Percentiles rank a stretch among this genome's conserved stretches.
Conservation (phyloP, 352 stramenopile species). For the Peronospora destructor region DNA sequence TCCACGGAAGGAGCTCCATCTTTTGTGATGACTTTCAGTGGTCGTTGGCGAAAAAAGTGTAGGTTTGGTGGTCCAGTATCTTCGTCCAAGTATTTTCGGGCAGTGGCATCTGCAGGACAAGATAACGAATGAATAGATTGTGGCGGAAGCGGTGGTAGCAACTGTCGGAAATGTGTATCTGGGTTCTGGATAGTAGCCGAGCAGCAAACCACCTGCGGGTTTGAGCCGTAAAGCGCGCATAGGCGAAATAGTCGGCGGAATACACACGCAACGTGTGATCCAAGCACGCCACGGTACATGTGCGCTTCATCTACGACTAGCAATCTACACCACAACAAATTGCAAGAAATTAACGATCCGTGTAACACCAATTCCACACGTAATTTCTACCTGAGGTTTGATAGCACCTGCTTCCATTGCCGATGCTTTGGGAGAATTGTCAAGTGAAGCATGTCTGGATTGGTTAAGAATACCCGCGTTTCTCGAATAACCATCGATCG, state of each 20-base stretch:
- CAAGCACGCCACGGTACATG: conserved; percentile 91
- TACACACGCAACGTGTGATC: conserved; percentile 78
- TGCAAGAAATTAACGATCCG: background rate
- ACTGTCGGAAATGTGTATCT: conserved; percentile 83
- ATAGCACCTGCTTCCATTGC: conserved; percentile 85
- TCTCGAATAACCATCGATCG: conserved; percentile 78
- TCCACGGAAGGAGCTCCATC: conserved; percentile 85
- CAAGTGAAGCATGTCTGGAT: conserved; percentile 97
- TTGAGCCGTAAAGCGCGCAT: conserved; percentile 72
- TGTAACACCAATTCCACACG: background rate
- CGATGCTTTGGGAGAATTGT: conserved; percentile 92
- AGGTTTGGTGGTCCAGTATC: conserved; percentile 31
- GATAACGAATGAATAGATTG: background rate
- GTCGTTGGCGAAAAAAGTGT: conserved; percentile 55
- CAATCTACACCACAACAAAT: conserved; percentile 28
- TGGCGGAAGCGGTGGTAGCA: conserved; percentile 75
- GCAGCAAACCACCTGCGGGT: conserved; percentile 90
- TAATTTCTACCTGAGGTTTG: conserved; percentile 71
- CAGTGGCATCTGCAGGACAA: background rate
- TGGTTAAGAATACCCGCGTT: conserved; percentile 95
- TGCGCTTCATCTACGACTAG: conserved; percentile 88
- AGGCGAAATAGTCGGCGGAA: conserved; percentile 88
- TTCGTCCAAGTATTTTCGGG: background rate
- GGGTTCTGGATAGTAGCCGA: conserved; percentile 95
- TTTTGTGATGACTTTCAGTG: conserved; percentile 74